Base-by-base conservation (phyloP, 1,139 yeast genomes). In the Candida sanyaensis region DNA sequence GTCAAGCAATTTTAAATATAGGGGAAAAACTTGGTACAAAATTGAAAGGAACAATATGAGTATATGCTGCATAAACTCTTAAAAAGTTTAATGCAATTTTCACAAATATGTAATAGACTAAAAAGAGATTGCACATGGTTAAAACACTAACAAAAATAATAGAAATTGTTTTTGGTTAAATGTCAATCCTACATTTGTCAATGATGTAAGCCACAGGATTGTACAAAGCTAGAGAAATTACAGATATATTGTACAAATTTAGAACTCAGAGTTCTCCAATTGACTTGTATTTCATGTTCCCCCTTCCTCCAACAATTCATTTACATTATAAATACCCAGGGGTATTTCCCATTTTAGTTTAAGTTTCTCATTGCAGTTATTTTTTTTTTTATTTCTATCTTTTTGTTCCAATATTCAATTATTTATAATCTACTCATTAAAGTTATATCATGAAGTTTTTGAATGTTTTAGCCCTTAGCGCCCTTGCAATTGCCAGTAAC, bases 401-500 rank as follows among this genome's bases (percentile, higher is more conserved):
- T 23, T 24, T n/a, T 27, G 3, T 27, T 27, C 12, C 17, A 9
- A 27, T 2, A 2, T 17, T 17, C 3, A 17, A 17, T 17, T 17
- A 3, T 17, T 17, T 7, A 37, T 2, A 11, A n/a, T 8, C 6
- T 26, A 26, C 4, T 26, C 28, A 26, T 26, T 6, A 8, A 6
- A 40, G 4, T 26, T 6, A 8, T 3, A 40, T 6, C 3, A 41
- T 41, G 43, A 32, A 41, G 28, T 41, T 23, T 17, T 42, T 55
- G 23, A 26, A 59, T 17, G 30, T 53, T 29, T 56, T 58, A 21
- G 47, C 62, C 8, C 30, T 50, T 38, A 42, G 47, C 10, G 50
- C 55, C 12, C 44, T 54, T 31, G 54, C 55, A 7, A 8, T 50
- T 8, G 62, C 62, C n/a, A 47, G 47, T 27, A 50, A 56, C 30